These are phyloP conservation scores for Trichoderma breve DNA, from an alignment of 2,329 filamentous ascomycete genomes.

Conservation along the genomic window DNA sequence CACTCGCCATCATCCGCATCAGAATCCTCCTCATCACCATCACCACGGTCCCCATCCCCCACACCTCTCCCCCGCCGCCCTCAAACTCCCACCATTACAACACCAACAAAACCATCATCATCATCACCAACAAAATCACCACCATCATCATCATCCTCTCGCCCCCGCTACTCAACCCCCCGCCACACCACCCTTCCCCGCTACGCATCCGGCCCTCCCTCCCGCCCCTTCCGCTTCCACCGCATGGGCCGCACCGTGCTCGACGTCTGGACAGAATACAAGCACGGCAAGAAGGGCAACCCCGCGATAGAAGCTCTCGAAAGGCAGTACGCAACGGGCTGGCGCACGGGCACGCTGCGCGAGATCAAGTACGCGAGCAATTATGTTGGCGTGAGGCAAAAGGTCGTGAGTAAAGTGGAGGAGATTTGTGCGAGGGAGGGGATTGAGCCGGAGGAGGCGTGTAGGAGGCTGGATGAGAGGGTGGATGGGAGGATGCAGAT, in stretches of 20 bases:
- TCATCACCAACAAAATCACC: background rate
- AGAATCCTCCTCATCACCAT: background rate
- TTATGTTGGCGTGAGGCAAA: conserved; percentile 27
- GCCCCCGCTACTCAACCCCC: conserved; percentile 21
- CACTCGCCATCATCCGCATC: background rate
- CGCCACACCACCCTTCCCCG: conserved; percentile 22
- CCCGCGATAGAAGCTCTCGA: conserved; percentile 27
- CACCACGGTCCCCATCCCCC: background rate
- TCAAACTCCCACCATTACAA: background rate
- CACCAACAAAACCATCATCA: background rate
- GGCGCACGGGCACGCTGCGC: conserved; percentile 23
- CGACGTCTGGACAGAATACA: conserved; percentile 28
- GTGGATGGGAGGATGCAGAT: conserved; percentile 28
- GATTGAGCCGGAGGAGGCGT: conserved; percentile 12
- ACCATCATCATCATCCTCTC: conserved; percentile 21
- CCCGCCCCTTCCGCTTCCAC: conserved; percentile 25
- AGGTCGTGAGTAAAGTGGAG: conserved; percentile 25
- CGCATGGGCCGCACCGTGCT: conserved; percentile 28
- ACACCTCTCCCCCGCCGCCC: background rate
- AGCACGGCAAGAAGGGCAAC: conserved; percentile 25
- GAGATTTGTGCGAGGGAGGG: conserved; percentile 21
- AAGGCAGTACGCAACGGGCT: conserved; percentile 22
- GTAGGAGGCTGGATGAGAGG: conserved; percentile 23
- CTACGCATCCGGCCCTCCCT: conserved; percentile 23
- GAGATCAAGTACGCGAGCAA: conserved; percentile 31